phyloP scores from a whole-genome alignment of 2,329 filamentous ascomycete genomes.

The Knoxdaviesia capensis region DNA sequence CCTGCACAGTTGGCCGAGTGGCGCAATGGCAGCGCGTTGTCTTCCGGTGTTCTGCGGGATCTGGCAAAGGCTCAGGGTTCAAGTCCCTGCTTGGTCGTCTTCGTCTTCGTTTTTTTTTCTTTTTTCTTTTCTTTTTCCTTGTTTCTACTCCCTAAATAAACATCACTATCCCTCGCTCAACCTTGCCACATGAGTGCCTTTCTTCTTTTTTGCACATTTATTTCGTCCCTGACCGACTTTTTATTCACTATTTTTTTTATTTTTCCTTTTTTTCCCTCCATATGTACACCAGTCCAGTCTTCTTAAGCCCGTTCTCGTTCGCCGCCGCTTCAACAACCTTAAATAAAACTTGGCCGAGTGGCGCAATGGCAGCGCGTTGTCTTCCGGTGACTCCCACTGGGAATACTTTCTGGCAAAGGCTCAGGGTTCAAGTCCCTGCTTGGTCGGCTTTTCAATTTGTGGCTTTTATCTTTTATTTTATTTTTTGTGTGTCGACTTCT shows the following conservation, averaged over 20 bases:
- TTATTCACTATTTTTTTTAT: no score
- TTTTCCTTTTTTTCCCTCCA: no score
- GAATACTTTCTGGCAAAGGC: constrained; percentile 4
- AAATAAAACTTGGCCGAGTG: constrained; percentile 3
- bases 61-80: constrained; percentile 6
- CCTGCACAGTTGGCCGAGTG: constrained; percentile 3
- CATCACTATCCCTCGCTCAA: no score
- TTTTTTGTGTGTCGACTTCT: no score
- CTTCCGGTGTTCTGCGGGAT: constrained; percentile 4
- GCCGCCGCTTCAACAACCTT: background rate
- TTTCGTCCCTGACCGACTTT: no score
- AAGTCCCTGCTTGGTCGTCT: constrained; percentile 5
- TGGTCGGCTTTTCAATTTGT: constrained; percentile 2
- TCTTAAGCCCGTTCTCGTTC: no score
- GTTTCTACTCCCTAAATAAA: no score
- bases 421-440: constrained; percentile 6
- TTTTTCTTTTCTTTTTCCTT: no score
- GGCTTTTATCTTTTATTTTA: background rate
- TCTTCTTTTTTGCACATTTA: no score
- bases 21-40: constrained; percentile 6
- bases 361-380: constrained; percentile 6
- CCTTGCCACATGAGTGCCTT: no score
- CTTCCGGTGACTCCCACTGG: constrained; percentile 4
- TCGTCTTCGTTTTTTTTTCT: background rate
- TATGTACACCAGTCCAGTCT: no score